These are phyloP conservation scores for Hypoxylon sp. DNA, from an alignment of 2,329 filamentous ascomycete species.

Conservation along the genomic window DNA sequence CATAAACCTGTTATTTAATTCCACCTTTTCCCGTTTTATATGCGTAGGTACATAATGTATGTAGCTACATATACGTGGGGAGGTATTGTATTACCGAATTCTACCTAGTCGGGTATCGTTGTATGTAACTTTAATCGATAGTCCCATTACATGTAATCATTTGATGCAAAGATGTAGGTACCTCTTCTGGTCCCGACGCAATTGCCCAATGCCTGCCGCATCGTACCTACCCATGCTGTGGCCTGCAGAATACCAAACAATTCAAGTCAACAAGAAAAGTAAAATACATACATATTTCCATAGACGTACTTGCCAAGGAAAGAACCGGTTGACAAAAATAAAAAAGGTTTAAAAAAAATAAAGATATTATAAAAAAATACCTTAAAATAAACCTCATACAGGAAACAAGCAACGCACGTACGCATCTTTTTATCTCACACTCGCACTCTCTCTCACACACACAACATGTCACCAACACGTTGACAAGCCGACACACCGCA, in stretches of 20 bases:
- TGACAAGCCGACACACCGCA: conserved; percentile 46
- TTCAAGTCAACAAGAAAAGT: conserved; percentile 18
- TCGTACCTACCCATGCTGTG: conserved; percentile 19
- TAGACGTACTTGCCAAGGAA: neutral
- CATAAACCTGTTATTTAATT: neutral
- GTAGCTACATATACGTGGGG: conserved; percentile 10
- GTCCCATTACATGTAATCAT: neutral
- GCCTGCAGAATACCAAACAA: conserved; percentile 16
- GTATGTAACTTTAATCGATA: conserved; percentile 8
- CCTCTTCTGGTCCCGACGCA: conserved; percentile 9
- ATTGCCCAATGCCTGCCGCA: conserved; percentile 25
- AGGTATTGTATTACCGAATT: conserved; percentile 17
- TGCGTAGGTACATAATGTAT: neutral
- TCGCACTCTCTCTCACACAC: conserved; percentile 25
- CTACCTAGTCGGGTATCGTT: conserved; percentile 25
- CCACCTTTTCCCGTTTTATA: neutral
- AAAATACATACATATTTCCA: neutral
- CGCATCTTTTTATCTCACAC: conserved; percentile 8
- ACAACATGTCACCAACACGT: conserved; percentile 47
- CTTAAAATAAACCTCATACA: conserved; percentile 3
- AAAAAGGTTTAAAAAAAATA: conserved; percentile 1
- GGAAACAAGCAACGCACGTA: conserved; percentile 27
- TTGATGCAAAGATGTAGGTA: neutral
- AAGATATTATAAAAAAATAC: neutral
- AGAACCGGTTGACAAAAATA: conserved; percentile 7